Evolutionary conservation across 2,329 filamentous ascomycete species (phyloP).

Genomic region (Gnomoniopsis smithogilvyi): DNA sequence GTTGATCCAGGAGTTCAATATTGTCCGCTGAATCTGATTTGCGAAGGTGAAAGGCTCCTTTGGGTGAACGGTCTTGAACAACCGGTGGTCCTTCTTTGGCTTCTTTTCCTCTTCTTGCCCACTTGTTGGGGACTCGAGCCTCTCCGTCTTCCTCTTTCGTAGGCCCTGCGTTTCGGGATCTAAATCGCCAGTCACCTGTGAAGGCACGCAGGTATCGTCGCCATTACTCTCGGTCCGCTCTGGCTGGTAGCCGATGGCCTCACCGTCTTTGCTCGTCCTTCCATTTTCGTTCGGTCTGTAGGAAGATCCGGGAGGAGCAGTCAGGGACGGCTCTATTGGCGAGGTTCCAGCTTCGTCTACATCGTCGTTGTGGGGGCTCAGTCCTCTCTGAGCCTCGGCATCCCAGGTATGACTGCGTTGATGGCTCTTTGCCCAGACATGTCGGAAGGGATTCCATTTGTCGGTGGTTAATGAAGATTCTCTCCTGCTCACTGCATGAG

Average conservation of each 20-base stretch:
- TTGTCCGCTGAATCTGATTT: slow-evolving; percentile 69
- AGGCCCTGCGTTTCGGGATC: slow-evolving; percentile 8
- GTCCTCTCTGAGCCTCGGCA: slow-evolving; percentile 29
- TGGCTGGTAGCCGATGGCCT: slow-evolving; percentile 26
- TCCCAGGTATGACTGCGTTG: slow-evolving; percentile 34
- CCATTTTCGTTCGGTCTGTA: not conserved
- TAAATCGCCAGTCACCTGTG: slow-evolving; percentile 5
- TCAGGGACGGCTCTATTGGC: slow-evolving; percentile 32
- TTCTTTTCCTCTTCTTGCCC: slow-evolving; percentile 30
- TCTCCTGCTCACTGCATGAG: slow-evolving; percentile 39
- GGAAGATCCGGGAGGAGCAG: slow-evolving; percentile 23
- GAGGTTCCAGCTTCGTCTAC: slow-evolving; percentile 23
- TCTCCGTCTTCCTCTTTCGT: slow-evolving; percentile 19
- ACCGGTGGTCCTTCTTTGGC: slow-evolving; percentile 34
- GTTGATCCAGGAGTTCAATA: slow-evolving; percentile 86
- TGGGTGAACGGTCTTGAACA: slow-evolving; percentile 46
- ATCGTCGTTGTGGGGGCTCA: slow-evolving; percentile 19
- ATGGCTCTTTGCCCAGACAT: slow-evolving; percentile 32
- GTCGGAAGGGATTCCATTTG: slow-evolving; percentile 43
- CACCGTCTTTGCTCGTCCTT: slow-evolving; percentile 16
- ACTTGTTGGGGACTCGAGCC: slow-evolving; percentile 21
- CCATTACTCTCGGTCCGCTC: slow-evolving; percentile 20
- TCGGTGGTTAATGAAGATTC: slow-evolving; percentile 28
- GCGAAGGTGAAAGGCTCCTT: slow-evolving; percentile 55
- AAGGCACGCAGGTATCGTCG: slow-evolving; percentile 19